Percentiles rank a stretch among this genome's conserved stretches.
phyloP scores from a whole-genome alignment of 2,329 filamentous ascomycete species.

The Tolypocladium sp. region DNA sequence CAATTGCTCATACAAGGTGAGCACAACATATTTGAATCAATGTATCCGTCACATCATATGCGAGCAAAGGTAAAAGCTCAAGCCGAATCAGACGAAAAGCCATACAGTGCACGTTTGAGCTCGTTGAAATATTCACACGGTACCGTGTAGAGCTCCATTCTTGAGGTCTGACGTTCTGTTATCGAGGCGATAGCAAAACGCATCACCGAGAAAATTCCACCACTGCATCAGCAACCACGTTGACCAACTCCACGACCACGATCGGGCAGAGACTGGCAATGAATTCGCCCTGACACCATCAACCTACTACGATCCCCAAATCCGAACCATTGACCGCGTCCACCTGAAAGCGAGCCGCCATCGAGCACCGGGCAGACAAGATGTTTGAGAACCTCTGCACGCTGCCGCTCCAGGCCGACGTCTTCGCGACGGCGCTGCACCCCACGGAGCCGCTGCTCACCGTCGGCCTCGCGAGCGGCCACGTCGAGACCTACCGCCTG shows the following conservation, averaged over 20 bases:
- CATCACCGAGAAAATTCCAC: background rate
- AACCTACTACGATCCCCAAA: no score
- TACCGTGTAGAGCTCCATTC: background rate
- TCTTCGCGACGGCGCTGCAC: conserved; percentile 84
- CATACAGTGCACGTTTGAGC: background rate
- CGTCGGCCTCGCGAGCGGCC: conserved; percentile 75
- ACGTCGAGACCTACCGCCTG: conserved; percentile 76
- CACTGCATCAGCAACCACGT: background rate
- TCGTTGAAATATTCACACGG: background rate
- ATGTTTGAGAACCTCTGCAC: conserved; percentile 94
- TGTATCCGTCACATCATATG: no score
- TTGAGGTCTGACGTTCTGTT: background rate
- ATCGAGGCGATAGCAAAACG: background rate
- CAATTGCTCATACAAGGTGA: no score
- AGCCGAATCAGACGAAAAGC: no score
- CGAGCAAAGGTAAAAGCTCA: no score
- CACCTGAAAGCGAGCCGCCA: background rate
- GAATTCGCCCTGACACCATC: background rate
- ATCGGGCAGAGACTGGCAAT: background rate
- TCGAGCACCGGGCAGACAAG: background rate
- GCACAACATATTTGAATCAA: background rate
- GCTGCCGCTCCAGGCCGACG: conserved; percentile 72
- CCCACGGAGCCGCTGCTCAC: conserved; percentile 76
- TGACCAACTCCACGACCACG: background rate
- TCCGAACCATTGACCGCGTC: background rate